These are phyloP conservation scores for Pleurotus djamor DNA, from an alignment of 768 basidiomycete species.

Conservation along the genomic window DNA sequence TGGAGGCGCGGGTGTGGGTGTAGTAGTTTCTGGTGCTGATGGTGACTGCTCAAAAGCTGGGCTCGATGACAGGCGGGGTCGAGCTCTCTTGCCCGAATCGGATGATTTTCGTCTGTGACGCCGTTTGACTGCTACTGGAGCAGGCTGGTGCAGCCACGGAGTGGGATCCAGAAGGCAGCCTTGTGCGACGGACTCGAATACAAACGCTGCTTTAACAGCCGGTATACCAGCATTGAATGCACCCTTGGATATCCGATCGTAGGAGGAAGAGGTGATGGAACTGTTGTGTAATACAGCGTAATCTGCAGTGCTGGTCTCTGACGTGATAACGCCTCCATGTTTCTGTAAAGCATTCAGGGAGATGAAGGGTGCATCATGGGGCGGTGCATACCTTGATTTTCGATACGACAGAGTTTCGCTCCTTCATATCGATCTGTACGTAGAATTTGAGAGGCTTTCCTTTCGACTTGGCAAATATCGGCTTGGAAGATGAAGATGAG, in stretches of 20 bases:
- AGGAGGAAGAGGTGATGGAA: slow-evolving; percentile 35
- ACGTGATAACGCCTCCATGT: slow-evolving; percentile 61
- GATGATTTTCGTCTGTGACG: too few species aligned
- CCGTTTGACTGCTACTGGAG: not conserved
- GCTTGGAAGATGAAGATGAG: not conserved
- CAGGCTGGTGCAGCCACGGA: slow-evolving; percentile 39
- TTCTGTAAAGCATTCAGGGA: slow-evolving; percentile 36
- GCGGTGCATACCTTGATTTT: slow-evolving; percentile 56
- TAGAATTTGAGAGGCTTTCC: slow-evolving; percentile 54
- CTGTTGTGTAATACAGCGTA: slow-evolving; percentile 56
- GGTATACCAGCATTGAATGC: slow-evolving; percentile 34
- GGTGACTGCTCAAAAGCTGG: too few species aligned
- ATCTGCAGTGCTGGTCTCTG: slow-evolving; percentile 53
- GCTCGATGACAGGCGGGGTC: not conserved
- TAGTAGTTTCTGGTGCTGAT: too few species aligned
- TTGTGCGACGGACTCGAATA: slow-evolving; percentile 48
- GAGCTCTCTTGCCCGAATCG: not conserved
- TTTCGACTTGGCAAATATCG: slow-evolving; percentile 38
- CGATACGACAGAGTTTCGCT: slow-evolving; percentile 45
- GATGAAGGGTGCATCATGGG: not conserved
- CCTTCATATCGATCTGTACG: slow-evolving; percentile 65
- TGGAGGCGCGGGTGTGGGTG: too few species aligned
- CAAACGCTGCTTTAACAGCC: slow-evolving; percentile 51
- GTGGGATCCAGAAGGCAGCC: slow-evolving; percentile 39
- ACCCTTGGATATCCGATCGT: slow-evolving; percentile 38